Conservation (phyloP, 139 green algal genomes). For the Chlamydomonas sp. region DNA sequence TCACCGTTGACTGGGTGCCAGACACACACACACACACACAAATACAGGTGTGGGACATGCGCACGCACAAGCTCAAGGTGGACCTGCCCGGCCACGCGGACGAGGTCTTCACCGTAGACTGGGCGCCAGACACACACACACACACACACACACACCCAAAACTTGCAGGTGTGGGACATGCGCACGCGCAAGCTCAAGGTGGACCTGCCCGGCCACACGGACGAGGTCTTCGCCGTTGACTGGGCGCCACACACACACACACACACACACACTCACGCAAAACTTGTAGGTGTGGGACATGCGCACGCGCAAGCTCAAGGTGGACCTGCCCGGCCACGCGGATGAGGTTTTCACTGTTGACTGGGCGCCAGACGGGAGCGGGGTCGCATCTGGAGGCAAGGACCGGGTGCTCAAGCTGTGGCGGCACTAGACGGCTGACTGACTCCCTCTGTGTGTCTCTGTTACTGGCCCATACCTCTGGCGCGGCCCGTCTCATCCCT, state of each 20-base stretch:
- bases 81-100: constrained; percentile 95
- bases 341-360: constrained; percentile 92
- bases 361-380: constrained; percentile 81
- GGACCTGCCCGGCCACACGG: constrained; percentile 91
- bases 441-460: too few relatives aligned
- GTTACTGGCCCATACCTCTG: too few relatives aligned
- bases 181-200: constrained; percentile 79
- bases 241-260: constrained; percentile 88
- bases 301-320: constrained; percentile 76
- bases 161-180: constrained; percentile 77
- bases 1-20: too few relatives aligned
- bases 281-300: constrained; percentile 85
- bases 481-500: too few relatives aligned
- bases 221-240: constrained; percentile 90
- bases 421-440: too few relatives aligned
- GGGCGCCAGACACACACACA: constrained; percentile 61
- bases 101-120: constrained; percentile 91
- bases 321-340: constrained; percentile 92
- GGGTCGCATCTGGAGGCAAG: constrained; percentile 89
- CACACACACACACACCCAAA: too few relatives aligned
- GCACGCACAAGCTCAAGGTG: constrained; percentile 78
- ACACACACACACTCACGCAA: too few relatives aligned
- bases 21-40: too few relatives aligned
- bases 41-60: constrained; percentile 81
- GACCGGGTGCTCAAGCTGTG: constrained; percentile 94